A percentile compares a stretch with the other conserved stretches of the same genome.
These are phyloP conservation scores for Calonectria pauciramosa DNA, from an alignment of 2,329 filamentous ascomycete species.

Conservation along the genomic window DNA sequence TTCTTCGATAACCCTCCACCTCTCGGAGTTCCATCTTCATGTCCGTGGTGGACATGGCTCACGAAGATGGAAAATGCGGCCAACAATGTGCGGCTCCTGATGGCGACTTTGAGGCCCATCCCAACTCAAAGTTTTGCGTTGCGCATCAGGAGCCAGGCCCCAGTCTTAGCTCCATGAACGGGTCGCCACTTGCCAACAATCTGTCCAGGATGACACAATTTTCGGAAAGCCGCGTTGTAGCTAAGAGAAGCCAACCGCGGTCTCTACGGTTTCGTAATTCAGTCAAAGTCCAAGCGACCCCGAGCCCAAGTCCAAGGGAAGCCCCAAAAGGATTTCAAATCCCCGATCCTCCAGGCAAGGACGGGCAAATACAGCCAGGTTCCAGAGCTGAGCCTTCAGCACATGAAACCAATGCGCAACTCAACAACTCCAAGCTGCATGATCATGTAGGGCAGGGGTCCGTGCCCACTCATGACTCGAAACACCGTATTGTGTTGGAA, in stretches of 20 bases:
- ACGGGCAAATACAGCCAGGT: neutral
- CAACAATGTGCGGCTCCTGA: conserved; percentile 31
- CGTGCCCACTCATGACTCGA: neutral
- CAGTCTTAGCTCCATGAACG: neutral
- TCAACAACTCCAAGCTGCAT: neutral
- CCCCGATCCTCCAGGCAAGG: neutral
- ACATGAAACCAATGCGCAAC: neutral
- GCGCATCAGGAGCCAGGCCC: conserved; percentile 24
- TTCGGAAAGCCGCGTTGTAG: conserved; percentile 24
- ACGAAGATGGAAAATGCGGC: conserved; percentile 30
- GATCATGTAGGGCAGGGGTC: neutral
- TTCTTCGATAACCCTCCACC: conserved; percentile 17
- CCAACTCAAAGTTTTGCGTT: conserved; percentile 33
- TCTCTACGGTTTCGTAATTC: conserved; percentile 24
- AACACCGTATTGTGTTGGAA: neutral
- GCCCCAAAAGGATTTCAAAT: neutral
- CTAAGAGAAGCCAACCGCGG: conserved; percentile 30
- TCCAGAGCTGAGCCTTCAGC: neutral
- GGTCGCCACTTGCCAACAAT: conserved; percentile 1
- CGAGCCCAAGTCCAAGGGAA: conserved; percentile 15
- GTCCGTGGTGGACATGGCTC: conserved; percentile 34
- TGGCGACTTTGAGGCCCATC: conserved; percentile 29
- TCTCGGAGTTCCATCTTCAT: conserved; percentile 19
- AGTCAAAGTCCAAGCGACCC: conserved; percentile 4
- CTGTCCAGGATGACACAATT: conserved; percentile 14